Conservation (phyloP, 139 green algal species). For the Desmodesmus armatus region DNA sequence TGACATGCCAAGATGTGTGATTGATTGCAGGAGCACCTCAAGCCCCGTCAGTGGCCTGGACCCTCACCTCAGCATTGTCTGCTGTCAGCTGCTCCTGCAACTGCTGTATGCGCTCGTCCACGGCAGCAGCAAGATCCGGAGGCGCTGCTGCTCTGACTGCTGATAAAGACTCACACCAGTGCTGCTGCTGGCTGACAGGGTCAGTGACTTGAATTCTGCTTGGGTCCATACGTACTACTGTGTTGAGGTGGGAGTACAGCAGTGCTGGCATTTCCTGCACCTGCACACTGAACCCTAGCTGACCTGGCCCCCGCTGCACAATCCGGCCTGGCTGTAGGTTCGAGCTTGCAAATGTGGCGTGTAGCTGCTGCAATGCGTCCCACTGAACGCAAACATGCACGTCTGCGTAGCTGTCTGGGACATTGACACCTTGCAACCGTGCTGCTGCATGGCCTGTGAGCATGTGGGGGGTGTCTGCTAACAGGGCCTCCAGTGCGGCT, state of each 20-base stretch:
- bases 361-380: conserved; percentile 16
- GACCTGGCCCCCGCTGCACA: neutral
- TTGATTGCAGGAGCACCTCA: neutral
- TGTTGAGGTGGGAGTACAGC: conserved; percentile 13
- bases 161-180: conserved; percentile 33
- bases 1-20: neutral
- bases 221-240: conserved; percentile 18
- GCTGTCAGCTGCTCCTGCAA: conserved; percentile 15
- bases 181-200: neutral
- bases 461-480: no score
- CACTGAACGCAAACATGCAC: conserved; percentile 10
- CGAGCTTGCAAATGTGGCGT: neutral
- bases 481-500: no score
- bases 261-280: neutral
- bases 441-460: conserved; percentile 25
- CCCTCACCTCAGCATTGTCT: neutral
- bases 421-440: neutral
- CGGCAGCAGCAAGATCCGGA: neutral
- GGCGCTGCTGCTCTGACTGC: conserved; percentile 9
- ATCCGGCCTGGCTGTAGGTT: neutral
- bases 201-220: neutral
- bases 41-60: neutral
- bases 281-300: neutral
- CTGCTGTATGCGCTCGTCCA: neutral
- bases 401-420: neutral